Percentiles rank a stretch among this genome's conserved stretches.
Conservation (phyloP, 1,284 basidiomycete genomes). For the Lentinus polychrous region DNA sequence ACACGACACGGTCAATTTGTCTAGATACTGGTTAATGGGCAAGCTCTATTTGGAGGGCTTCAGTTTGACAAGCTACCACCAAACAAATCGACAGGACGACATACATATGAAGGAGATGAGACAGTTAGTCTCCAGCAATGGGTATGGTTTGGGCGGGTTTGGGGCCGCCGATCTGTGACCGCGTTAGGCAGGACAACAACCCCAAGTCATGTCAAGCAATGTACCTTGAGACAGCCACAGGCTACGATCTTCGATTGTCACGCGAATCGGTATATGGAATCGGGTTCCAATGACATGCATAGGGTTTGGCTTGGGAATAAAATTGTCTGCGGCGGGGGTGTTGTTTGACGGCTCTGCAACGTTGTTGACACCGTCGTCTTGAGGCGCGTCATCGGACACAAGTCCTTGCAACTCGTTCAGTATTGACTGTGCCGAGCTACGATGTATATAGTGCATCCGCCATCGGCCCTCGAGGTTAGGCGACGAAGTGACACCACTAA, state of each 20-base stretch:
- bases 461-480: constrained; percentile 17
- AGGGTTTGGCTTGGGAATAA: neutral
- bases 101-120: constrained; percentile 64
- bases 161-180: constrained; percentile 39
- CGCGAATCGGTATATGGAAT: constrained; percentile 61
- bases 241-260: constrained; percentile 58
- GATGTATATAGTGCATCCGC: constrained; percentile 38
- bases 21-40: constrained; percentile 48
- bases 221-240: constrained; percentile 52
- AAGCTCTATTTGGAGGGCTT: constrained; percentile 32
- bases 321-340: too few relatives aligned
- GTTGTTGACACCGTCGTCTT: too few relatives aligned
- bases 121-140: constrained; percentile 70
- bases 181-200: too few relatives aligned
- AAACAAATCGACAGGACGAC: constrained; percentile 20
- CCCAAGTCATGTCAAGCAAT: constrained; percentile 13
- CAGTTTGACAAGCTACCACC: neutral
- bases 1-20: constrained; percentile 40
- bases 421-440: constrained; percentile 29
- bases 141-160: constrained; percentile 34
- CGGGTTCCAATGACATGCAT: constrained; percentile 33
- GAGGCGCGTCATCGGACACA: too few relatives aligned
- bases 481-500: constrained; percentile 10
- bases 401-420: neutral
- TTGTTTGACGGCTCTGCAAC: too few relatives aligned